Evolutionary conservation across 1,284 basidiomycete genomes (phyloP).

Genomic region (Cryptococcus sp.): DNA sequence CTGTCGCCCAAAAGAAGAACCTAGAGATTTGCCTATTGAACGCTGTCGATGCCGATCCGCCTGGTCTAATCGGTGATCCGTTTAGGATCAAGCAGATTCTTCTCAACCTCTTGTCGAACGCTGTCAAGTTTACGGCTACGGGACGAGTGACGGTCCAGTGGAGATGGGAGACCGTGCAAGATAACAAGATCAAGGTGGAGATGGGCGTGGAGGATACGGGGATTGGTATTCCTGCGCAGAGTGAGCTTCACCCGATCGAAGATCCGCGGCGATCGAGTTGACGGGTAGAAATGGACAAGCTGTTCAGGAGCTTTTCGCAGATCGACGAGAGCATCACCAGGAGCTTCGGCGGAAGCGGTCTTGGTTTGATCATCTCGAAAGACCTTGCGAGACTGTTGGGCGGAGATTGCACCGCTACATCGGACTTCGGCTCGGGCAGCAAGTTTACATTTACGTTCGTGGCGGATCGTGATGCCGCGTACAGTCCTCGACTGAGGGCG

Average conservation of each 20-base stretch:
- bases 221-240: slow-evolving; percentile 30
- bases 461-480: slow-evolving; percentile 14
- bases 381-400: slow-evolving; percentile 39
- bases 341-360: slow-evolving; percentile 36
- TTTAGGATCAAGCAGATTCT: slow-evolving; percentile 42
- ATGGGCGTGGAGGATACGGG: slow-evolving; percentile 36
- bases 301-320: slow-evolving; percentile 44
- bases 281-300: slow-evolving; percentile 30
- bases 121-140: slow-evolving; percentile 39
- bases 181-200: slow-evolving; percentile 17
- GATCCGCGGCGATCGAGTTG: background rate
- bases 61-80: slow-evolving; percentile 34
- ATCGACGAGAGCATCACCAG: slow-evolving; percentile 42
- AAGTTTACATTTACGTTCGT: slow-evolving; percentile 41
- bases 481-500: background rate
- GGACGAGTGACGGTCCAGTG: slow-evolving; percentile 32
- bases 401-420: slow-evolving; percentile 39
- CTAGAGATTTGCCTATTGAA: slow-evolving; percentile 37
- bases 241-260: slow-evolving; percentile 5
- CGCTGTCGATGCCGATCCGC: slow-evolving; percentile 32
- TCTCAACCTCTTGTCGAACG: slow-evolving; percentile 38
- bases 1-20: slow-evolving; percentile 35
- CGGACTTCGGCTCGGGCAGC: slow-evolving; percentile 37
- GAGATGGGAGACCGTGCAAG: slow-evolving; percentile 15
- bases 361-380: slow-evolving; percentile 43